Base-by-base conservation (phyloP, 75 land plant genomes). In the Cunninghamia lanceolata region DNA sequence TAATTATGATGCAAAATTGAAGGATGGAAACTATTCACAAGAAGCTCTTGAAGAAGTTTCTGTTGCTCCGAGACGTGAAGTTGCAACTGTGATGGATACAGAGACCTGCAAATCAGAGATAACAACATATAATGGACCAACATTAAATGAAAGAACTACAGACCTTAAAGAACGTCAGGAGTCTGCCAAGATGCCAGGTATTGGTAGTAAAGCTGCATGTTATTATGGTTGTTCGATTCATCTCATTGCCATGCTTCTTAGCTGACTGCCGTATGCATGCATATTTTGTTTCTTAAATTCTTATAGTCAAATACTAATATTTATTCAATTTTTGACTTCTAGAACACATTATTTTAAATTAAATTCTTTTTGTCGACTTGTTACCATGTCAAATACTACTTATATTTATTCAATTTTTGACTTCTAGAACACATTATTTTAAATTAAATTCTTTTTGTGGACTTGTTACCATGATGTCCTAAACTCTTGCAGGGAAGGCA, bases 401-500 rank as follows among this genome's bases (percentile, higher is more conserved):
- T 35, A 2, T 77, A 19, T 40, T 39, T 40, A 77, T 36, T 76
- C 38, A 17, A 35, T 19, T 77, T 77, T 38, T 17, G 43, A 19
- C 28, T 36, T 34, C 2, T 17, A 39, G 19, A 39, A 39, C 1
- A 77, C 21, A 6, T 25, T 1, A 21, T 14, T 34, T 32, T 73
- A 73, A 73, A 32, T 13, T 34, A 73, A 80, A 11, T 28, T 17
- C 34, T 80, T 7, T 45, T 40, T 79, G 4, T n/a, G 3, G 32
- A 28, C 14, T 80, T 45, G 21, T 80, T 13, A 28, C 25, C 46
- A 43, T 43, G 25, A 25, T 80, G 30, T 45, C 50, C 45, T 45
- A 16, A n/a, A 45, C 4, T 80, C 47, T 45, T 80, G 50, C 82
- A 93, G 92, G 89, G 83, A 88, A 85, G 79, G 66, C 85, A 56